Conservation (phyloP, 73 alveolate species). For the Stentor roeselii region DNA sequence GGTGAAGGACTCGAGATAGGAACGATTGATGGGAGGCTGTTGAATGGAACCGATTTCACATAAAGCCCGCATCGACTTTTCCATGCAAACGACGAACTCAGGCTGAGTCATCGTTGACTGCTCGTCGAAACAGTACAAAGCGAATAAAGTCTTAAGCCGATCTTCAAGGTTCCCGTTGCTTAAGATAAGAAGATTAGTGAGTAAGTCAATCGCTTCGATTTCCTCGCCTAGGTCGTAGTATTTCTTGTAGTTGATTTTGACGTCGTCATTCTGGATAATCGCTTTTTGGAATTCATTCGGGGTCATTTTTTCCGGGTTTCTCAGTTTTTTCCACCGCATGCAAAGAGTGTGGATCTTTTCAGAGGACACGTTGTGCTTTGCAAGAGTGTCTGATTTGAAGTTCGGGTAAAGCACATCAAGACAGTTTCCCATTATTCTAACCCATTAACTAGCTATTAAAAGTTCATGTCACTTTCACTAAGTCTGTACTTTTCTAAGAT, state of each 20-base stretch:
- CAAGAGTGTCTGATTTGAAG: background rate
- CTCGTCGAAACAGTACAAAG: conserved; percentile 13
- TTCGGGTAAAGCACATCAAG: background rate
- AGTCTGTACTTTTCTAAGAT: conserved; percentile 23
- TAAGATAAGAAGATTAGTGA: background rate
- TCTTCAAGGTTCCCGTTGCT: conserved; percentile 20
- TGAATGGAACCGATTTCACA: background rate
- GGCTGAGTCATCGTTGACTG: conserved; percentile 15
- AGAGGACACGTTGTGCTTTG: background rate
- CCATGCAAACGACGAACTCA: conserved; percentile 4
- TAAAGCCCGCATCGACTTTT: background rate
- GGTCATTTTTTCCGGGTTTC: conserved; percentile 21
- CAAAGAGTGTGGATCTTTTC: conserved; percentile 19
- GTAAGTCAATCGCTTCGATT: conserved; percentile 6
- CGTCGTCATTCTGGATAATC: conserved; percentile 9
- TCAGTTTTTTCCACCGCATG: background rate
- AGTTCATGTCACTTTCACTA: too few species aligned
- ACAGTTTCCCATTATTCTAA: conserved; percentile 26
- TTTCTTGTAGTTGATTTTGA: conserved; percentile 16
- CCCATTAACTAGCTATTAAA: too few species aligned
- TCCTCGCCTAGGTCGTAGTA: conserved; percentile 10
- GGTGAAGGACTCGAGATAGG: background rate
- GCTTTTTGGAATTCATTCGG: conserved; percentile 29
- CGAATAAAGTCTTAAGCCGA: conserved; percentile 17
- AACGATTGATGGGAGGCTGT: background rate